Evolutionary conservation across 495 filamentous ascomycete genomes (phyloP), one percentile per base, ranked within the genome.

Genomic region (Cenococcum geophilum): DNA sequence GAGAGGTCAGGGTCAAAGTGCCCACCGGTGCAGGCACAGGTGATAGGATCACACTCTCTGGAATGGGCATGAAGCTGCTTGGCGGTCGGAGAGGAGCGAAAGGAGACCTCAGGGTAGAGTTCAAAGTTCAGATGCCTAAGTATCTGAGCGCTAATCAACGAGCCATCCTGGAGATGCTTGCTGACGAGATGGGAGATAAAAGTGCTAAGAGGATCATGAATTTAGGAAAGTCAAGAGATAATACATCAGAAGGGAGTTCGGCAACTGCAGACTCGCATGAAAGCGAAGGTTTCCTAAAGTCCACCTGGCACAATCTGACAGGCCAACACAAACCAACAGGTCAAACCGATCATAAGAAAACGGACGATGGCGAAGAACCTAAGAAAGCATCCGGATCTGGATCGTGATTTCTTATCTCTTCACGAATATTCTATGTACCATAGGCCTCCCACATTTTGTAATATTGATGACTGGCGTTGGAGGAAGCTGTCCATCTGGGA

Each of bases 101-200:
- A n/a, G 91, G 91, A 68, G 95, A 98, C 66, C 75, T 97, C 32
- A 86, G 82, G 67, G 90, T 98, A 8, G 95, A 97, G 73, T 97
- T 95, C 78, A 92, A 91, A 76, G 89, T 98, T 14, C 73, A 82
- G 32, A 95, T 97, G 89, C 93, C 93, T 12, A 97, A 95, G 74
- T 95, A 91, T 68, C 77, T 98, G 67, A 89, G 83, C 22, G 77
- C 83, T 21, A 96, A 93, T 74, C 92, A 97, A 76, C 82, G 95
- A 37, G 91, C 87, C 0, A 86, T 98, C 34, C 71, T 97, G 60
- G 93, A 98, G 75, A 90, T 97, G 78, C 81, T 98, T 48, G 93
- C 93, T 32, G 91, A 98, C 67, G 93, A 98, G 77, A 83, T 97
- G 79, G 83, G 82, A 12, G 93, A 98, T 71, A 87, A 90, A 74